These are phyloP conservation scores for Bryoerythrophyllum caledonicum DNA, from an alignment of 225 moss, liverwort and hornwort species.

Conservation along the genomic window DNA sequence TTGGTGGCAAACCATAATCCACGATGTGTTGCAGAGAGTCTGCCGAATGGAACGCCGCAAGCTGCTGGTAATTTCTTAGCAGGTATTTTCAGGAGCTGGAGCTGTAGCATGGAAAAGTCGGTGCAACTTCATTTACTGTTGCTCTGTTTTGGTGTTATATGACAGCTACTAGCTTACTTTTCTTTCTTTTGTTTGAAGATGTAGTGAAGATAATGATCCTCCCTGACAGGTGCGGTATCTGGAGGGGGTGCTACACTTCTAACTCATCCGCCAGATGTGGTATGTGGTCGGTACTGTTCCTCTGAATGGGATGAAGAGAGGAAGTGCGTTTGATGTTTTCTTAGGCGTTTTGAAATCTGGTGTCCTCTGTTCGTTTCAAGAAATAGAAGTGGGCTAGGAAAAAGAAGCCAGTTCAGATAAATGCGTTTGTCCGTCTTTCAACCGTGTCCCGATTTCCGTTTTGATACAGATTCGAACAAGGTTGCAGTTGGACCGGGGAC, in stretches of 20 bases:
- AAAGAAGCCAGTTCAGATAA: slow-evolving; percentile 3
- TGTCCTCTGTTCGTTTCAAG: background rate
- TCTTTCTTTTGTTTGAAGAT: background rate
- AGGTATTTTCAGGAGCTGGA: slow-evolving; percentile 40
- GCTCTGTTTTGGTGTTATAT: background rate
- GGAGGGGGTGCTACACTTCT: slow-evolving; percentile 82
- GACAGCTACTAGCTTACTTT: background rate
- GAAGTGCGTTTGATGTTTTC: background rate
- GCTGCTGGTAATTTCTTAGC: slow-evolving; percentile 65
- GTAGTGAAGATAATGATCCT: background rate
- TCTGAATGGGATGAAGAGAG: no score
- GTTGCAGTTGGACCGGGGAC: slow-evolving; percentile 75
- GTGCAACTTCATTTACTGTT: no score
- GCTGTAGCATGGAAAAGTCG: background rate
- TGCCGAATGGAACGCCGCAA: slow-evolving; percentile 43
- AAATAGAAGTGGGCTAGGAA: background rate
- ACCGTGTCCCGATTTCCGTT: background rate
- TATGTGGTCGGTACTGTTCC: slow-evolving; percentile 31
- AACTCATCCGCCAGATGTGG: slow-evolving; percentile 97
- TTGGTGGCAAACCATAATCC: background rate
- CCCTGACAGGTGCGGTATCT: slow-evolving; percentile 68
- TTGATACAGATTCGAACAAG: slow-evolving; percentile 80
- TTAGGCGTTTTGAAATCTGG: background rate
- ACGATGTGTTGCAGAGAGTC: slow-evolving; percentile 40
- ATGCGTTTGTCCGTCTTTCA: background rate